These are phyloP conservation scores for Setomelanomma holmii DNA, from an alignment of 2,329 filamentous ascomycete species.

Conservation along the genomic window DNA sequence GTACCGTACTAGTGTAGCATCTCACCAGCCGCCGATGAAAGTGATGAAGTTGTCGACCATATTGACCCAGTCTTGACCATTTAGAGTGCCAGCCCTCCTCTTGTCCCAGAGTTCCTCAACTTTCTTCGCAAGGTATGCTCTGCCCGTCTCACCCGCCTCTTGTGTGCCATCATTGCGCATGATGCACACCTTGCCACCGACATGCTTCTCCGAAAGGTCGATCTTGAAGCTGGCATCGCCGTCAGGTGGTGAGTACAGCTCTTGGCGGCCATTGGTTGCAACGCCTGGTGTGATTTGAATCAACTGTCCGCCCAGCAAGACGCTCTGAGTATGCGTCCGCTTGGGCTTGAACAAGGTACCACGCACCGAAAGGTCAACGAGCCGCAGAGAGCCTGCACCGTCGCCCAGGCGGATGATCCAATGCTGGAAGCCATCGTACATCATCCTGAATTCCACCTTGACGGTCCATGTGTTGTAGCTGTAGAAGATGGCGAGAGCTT, in stretches of 20 bases:
- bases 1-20: too few relatives aligned
- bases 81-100: slow-evolving; percentile 36
- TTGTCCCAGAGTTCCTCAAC: slow-evolving; percentile 43
- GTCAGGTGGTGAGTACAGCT: slow-evolving; percentile 41
- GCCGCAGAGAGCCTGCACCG: slow-evolving; percentile 37
- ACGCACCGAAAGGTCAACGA: slow-evolving; percentile 43
- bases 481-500: slow-evolving; percentile 50
- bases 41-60: slow-evolving; percentile 45
- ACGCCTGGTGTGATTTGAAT: slow-evolving; percentile 24
- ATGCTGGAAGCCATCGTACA: slow-evolving; percentile 49
- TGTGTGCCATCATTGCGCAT: slow-evolving; percentile 43
- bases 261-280: slow-evolving; percentile 16
- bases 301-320: slow-evolving; percentile 28
- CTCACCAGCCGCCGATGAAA: slow-evolving; percentile 41
- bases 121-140: slow-evolving; percentile 27
- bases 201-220: slow-evolving; percentile 46
- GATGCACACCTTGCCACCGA: slow-evolving; percentile 39
- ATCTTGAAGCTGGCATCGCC: slow-evolving; percentile 48
- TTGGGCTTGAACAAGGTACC: slow-evolving; percentile 43
- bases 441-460: slow-evolving; percentile 49
- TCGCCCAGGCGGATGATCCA: slow-evolving; percentile 48
- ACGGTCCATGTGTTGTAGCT: slow-evolving; percentile 50
- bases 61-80: slow-evolving; percentile 44
- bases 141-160: slow-evolving; percentile 39
- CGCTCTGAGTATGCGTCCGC: slow-evolving; percentile 30